Evolutionary conservation across 2,329 filamentous ascomycete species (phyloP).

Genomic region (Aspergillus neotritici): DNA sequence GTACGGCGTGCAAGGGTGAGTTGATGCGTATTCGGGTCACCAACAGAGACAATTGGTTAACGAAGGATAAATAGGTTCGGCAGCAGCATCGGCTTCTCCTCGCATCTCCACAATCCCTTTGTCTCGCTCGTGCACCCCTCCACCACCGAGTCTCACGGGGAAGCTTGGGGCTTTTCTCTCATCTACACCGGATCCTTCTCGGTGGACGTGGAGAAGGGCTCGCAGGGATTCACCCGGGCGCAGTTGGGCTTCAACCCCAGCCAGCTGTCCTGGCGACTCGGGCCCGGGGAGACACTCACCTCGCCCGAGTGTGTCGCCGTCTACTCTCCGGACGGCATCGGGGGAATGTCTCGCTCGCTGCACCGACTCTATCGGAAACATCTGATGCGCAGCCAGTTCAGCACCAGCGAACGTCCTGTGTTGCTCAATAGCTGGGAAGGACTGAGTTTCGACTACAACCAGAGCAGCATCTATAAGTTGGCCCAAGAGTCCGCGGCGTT

Average conservation of each 20-base stretch:
- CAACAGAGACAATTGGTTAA: no score
- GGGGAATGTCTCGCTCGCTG: conserved; percentile 57
- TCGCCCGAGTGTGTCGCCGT: conserved; percentile 60
- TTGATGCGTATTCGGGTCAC: not conserved
- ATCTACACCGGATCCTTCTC: conserved; percentile 61
- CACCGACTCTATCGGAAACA: conserved; percentile 59
- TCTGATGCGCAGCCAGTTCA: conserved; percentile 54
- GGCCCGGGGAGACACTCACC: conserved; percentile 52
- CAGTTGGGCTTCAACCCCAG: conserved; percentile 56
- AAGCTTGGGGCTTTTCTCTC: conserved; percentile 61
- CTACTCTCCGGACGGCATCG: conserved; percentile 55
- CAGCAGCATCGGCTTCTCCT: conserved; percentile 57
- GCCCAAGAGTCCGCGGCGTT: conserved; percentile 53
- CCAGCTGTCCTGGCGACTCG: conserved; percentile 55
- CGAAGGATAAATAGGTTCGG: conserved; percentile 45
- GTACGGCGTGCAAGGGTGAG: conserved; percentile 52
- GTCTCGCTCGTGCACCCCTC: conserved; percentile 51
- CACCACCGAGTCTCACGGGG: conserved; percentile 56
- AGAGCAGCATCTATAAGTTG: conserved; percentile 50
- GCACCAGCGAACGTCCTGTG: conserved; percentile 47
- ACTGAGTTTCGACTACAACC: conserved; percentile 54
- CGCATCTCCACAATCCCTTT: conserved; percentile 61
- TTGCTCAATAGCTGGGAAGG: conserved; percentile 65
- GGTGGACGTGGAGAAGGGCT: conserved; percentile 57
- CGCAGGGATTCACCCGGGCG: conserved; percentile 57